These are phyloP conservation scores for Wickerhamiella occidentalis DNA, from an alignment of 805 yeast species.

Conservation along the genomic window DNA sequence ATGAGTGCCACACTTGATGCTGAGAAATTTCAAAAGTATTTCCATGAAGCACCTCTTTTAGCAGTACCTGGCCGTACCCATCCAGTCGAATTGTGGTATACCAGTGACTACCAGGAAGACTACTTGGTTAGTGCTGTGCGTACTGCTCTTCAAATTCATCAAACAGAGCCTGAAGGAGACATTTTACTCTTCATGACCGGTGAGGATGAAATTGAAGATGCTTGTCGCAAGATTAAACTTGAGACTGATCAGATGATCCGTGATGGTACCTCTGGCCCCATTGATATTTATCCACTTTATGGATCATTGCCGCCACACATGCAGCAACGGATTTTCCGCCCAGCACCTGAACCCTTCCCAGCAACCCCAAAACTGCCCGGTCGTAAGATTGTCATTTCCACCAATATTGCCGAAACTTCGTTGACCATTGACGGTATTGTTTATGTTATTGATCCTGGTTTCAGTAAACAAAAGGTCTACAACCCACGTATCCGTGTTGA, in stretches of 20 bases:
- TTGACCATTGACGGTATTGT: slow-evolving; percentile 96
- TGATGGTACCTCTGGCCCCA: slow-evolving; percentile 83
- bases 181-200: slow-evolving; percentile 80
- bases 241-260: slow-evolving; percentile 83
- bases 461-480: slow-evolving; percentile 90
- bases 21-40: slow-evolving; percentile 83
- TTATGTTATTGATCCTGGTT: slow-evolving; percentile 95
- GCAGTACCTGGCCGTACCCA: slow-evolving; percentile 98
- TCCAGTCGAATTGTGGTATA: slow-evolving; percentile 93
- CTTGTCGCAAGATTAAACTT: slow-evolving; percentile 72
- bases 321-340: slow-evolving; percentile 86
- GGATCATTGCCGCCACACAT: slow-evolving; percentile 95
- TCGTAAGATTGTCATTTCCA: slow-evolving; percentile 80
- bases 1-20: slow-evolving; percentile 99
- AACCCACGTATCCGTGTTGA: slow-evolving; percentile 95
- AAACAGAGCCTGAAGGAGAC: slow-evolving; percentile 86
- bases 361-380: slow-evolving; percentile 73
- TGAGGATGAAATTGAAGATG: slow-evolving; percentile 97
- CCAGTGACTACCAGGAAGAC: slow-evolving; percentile 93
- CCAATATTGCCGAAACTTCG: slow-evolving; percentile 96
- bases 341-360: slow-evolving; percentile 68
- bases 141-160: slow-evolving; percentile 42
- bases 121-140: slow-evolving; percentile 90
- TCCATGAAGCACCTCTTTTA: slow-evolving; percentile 80
- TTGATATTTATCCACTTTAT: slow-evolving; percentile 81